A percentile compares a stretch with the other conserved stretches of the same genome.
These are phyloP conservation scores for Backusella mclennaniae DNA, from an alignment of 192 early-diverging fungal genomes.

Conservation along the genomic window DNA sequence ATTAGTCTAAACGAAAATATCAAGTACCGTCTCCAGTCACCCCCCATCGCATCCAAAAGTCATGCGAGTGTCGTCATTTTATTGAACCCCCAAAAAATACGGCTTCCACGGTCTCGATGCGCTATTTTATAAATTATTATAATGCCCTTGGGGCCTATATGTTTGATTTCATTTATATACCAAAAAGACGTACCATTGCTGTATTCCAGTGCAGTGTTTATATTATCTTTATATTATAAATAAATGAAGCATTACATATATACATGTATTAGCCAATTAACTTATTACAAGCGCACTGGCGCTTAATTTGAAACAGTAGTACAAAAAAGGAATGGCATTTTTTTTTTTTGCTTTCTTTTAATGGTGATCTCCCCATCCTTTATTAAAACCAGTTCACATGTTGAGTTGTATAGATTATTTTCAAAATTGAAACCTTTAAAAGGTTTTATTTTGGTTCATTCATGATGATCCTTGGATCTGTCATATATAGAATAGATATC, in stretches of 20 bases:
- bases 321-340: no score
- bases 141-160: not conserved
- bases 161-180: not conserved
- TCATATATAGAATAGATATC: no score
- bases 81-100: not conserved
- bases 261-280: not conserved
- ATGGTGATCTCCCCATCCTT: no score
- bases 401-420: no score
- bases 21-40: not conserved
- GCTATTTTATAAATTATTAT: not conserved
- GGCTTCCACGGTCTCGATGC: not conserved
- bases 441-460: no score
- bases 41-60: not conserved
- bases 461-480: no score
- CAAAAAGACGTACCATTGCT: not conserved
- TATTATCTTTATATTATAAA: not conserved
- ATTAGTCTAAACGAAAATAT: not conserved
- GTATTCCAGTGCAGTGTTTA: not conserved
- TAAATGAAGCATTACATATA: not conserved
- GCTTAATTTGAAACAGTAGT: not conserved
- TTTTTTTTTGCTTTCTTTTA: no score
- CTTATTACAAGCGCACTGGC: not conserved
- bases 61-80: conserved; percentile 10
- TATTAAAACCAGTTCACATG: no score
- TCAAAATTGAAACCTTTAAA: no score